Conservation (phyloP, 345 rosid genomes). For the Reutealis trisperma region DNA sequence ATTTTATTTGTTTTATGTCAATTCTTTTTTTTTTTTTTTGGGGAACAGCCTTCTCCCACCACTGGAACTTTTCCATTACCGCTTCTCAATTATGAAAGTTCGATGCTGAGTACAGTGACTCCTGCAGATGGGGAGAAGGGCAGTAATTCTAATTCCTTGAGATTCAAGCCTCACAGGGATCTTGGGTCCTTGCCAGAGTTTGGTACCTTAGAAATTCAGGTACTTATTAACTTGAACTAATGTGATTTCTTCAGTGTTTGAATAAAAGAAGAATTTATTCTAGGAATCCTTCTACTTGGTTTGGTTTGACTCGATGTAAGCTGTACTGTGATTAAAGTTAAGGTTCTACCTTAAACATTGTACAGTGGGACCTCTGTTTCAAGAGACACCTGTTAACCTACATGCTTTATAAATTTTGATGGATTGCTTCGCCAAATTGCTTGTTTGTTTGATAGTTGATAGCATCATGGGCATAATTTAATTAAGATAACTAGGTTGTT, state of each 20-base stretch:
- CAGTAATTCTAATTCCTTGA: conserved; percentile 16
- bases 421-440: background rate
- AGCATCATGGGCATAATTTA: background rate
- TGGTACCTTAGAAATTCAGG: conserved; percentile 41
- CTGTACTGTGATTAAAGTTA: background rate
- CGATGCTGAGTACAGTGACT: conserved; percentile 21
- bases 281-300: background rate
- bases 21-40: background rate
- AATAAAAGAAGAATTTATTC: background rate
- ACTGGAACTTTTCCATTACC: conserved; percentile 64
- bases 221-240: background rate
- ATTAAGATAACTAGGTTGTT: background rate
- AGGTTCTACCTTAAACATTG: background rate
- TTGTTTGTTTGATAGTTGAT: background rate
- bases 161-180: conserved; percentile 31
- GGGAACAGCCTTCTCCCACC: conserved; percentile 72
- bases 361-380: background rate
- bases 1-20: background rate
- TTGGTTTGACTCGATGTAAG: background rate
- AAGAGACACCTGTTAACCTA: background rate
- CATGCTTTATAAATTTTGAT: background rate
- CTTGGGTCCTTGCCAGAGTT: conserved; percentile 21
- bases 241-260: background rate
- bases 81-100: conserved; percentile 28
- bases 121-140: conserved; percentile 21